These are phyloP conservation scores for Pseudonitzschia pungens DNA, from an alignment of 108 stramenopile species.

Conservation along the genomic window DNA sequence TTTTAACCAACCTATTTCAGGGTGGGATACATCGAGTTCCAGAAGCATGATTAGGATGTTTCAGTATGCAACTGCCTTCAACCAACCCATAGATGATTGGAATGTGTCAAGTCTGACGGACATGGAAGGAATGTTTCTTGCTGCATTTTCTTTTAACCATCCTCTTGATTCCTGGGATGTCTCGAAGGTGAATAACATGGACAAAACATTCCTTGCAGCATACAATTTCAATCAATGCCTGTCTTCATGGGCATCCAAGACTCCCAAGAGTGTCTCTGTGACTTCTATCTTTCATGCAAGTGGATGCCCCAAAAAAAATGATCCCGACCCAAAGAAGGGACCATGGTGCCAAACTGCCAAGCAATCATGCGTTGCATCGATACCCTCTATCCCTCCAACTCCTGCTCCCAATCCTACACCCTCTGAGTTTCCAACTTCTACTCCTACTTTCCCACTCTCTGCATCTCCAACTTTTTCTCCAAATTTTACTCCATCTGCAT, in stretches of 20 bases:
- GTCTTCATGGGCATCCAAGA: conserved; percentile 31
- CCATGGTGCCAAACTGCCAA: not conserved
- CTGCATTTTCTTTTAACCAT: not conserved
- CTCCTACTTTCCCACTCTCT: too few species aligned
- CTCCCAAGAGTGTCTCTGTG: not conserved
- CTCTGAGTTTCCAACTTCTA: too few species aligned
- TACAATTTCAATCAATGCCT: conserved; percentile 39
- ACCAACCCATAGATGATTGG: conserved; percentile 7
- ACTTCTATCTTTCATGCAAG: not conserved
- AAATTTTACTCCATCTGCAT: too few species aligned
- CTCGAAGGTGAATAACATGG: too few species aligned
- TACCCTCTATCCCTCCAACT: too few species aligned
- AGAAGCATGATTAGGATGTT: conserved; percentile 36
- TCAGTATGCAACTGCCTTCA: conserved; percentile 33
- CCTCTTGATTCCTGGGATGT: too few species aligned
- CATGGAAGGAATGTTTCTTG: not conserved
- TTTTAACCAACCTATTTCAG: conserved; percentile 34
- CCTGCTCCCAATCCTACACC: too few species aligned
- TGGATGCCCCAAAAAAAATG: not conserved
- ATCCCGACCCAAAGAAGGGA: not conserved
- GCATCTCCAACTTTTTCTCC: too few species aligned
- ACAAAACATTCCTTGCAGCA: conserved; percentile 39
- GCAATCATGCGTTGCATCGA: not conserved
- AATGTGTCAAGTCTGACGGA: not conserved
- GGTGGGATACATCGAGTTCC: conserved; percentile 30